A percentile compares a stretch with the other conserved stretches of the same genome.
Conservation (phyloP, 768 basidiomycete species). For the Heimioporus sp. region DNA sequence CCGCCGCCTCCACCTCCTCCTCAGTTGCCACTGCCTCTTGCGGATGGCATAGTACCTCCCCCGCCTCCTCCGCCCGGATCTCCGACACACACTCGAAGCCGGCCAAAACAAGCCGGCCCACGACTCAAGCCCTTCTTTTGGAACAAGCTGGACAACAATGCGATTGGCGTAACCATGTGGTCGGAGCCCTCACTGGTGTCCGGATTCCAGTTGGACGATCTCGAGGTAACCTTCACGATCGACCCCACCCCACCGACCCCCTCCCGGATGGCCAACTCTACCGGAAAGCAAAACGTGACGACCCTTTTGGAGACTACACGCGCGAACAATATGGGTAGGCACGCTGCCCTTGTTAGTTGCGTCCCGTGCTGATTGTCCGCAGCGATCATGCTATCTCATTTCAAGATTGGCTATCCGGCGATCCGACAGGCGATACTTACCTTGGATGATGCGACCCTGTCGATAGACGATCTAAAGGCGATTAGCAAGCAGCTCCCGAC, state of each 20-base stretch:
- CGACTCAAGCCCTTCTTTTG: constrained; percentile 87
- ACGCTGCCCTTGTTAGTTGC: not conserved
- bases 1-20: constrained; percentile 32
- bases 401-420: constrained; percentile 60
- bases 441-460: constrained; percentile 64
- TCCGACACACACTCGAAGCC: constrained; percentile 32
- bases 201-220: constrained; percentile 60
- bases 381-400: constrained; percentile 84
- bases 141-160: constrained; percentile 62
- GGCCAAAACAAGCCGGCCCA: constrained; percentile 41
- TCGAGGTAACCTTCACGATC: constrained; percentile 72
- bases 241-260: constrained; percentile 43
- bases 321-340: constrained; percentile 79
- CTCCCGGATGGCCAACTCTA: constrained; percentile 38
- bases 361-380: constrained; percentile 1
- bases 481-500: constrained; percentile 78
- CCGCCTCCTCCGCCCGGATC: constrained; percentile 35
- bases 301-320: constrained; percentile 78
- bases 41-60: constrained; percentile 5
- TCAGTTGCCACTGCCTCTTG: constrained; percentile 25
- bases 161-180: constrained; percentile 64
- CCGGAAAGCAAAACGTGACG: constrained; percentile 59
- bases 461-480: constrained; percentile 70
- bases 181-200: constrained; percentile 45
- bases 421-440: constrained; percentile 73